Percentiles rank a stretch among this genome's conserved stretches.
phyloP scores from a whole-genome alignment of 345 rosid genomes.

The Syzygium aromaticum region DNA sequence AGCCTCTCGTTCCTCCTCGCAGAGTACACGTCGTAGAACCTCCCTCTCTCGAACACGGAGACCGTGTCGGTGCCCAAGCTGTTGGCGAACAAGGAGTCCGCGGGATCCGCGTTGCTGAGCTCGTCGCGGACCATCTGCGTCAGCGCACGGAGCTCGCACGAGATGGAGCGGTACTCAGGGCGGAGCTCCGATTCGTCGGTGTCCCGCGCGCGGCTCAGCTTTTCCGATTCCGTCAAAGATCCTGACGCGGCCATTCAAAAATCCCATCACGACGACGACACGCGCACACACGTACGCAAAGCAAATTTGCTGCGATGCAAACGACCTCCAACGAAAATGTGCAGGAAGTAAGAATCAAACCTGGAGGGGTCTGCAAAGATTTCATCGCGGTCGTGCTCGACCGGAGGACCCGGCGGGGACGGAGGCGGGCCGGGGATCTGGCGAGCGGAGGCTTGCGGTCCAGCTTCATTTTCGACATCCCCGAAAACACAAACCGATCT shows the following conservation, averaged over 20 bases:
- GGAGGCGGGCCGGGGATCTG: constrained; percentile 57
- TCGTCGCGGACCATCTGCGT: constrained; percentile 43
- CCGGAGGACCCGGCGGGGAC: constrained; percentile 44
- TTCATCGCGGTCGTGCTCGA: constrained; percentile 27
- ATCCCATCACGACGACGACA: background rate
- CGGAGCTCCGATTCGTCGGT: constrained; percentile 32
- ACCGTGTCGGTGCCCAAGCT: constrained; percentile 12
- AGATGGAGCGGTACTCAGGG: constrained; percentile 48
- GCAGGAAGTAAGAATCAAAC: constrained; percentile 8
- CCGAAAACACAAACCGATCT: background rate
- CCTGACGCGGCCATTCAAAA: constrained; percentile 19
- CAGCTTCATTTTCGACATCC: constrained; percentile 52
- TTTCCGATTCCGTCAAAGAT: constrained; percentile 42
- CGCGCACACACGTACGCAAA: background rate
- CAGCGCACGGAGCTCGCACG: constrained; percentile 54
- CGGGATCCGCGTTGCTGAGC: constrained; percentile 17
- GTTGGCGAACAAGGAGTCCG: background rate
- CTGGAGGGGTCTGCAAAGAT: constrained; percentile 56
- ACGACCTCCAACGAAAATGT: background rate
- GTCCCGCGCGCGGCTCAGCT: constrained; percentile 21
- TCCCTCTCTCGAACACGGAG: constrained; percentile 70
- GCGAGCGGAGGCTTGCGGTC: constrained; percentile 71
- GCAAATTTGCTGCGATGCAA: background rate
- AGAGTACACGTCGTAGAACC: constrained; percentile 71
- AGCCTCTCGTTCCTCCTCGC: constrained; percentile 82